Base-by-base conservation (phyloP, 176 grass and related monocot species). In the Eleusine indica region DNA sequence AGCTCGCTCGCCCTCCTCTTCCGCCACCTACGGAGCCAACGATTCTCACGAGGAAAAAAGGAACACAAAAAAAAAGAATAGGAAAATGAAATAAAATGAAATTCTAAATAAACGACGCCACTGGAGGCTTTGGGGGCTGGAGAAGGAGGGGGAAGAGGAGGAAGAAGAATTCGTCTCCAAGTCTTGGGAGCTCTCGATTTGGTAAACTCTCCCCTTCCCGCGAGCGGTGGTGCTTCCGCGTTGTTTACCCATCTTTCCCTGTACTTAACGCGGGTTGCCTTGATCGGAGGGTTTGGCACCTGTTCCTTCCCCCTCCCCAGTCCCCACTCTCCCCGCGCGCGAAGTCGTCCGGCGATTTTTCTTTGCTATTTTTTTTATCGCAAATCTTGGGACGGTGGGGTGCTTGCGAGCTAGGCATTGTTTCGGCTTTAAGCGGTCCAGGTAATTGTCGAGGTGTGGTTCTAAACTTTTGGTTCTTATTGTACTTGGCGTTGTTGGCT, bases 251-350 rank as follows among this genome's bases (percentile, higher is more conserved):
- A 15, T 80, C 49, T 19, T 25, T 9, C 9, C 18, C 19, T 66
- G 54, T 39, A 17, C 30, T 54, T 78, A 30, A 82, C 53, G 76
- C 69, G 48, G 28, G 68, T 73, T 86, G 66, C 74, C 64, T 86
- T 67, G 74, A 77, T 74, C 67, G 18, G 39, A 52, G 83, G 83
- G 83, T 90, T 90, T 86, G 68, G 88, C 41, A 90, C 83, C 40
- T n/a, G 83, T 74, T 82, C 83, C 16, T 82, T 86, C 68, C 79
- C 79, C 67, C 73, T 52, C 35, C 52, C 73, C 15, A 6, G 1
- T 22, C 44, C 11, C 44, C 54, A 35, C 32, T 35, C 32, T 86
- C 68, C 61, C 71, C 41, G 28, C 19, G 83, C 67, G 61, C 81
- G 58, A 25, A n/a, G 58, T 68, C 30, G 39, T 25, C 76, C 40